phyloP scores from a whole-genome alignment of 2,329 filamentous ascomycete genomes.

The Fusarium sp. region DNA sequence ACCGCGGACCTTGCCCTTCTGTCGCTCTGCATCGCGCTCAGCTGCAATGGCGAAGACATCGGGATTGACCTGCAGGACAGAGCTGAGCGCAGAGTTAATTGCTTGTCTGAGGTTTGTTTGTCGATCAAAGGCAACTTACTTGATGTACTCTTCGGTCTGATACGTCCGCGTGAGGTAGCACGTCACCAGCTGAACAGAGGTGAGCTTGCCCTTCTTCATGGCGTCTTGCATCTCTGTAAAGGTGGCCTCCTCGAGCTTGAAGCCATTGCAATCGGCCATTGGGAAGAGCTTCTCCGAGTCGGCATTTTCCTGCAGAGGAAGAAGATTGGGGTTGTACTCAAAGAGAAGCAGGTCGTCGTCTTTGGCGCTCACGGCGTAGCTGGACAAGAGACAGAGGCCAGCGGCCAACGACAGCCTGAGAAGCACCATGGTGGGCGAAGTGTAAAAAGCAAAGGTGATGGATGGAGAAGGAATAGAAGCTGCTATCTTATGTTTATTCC shows the following conservation, averaged over 20 bases:
- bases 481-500: slow-evolving; percentile 21
- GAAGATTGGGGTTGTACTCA: slow-evolving; percentile 45
- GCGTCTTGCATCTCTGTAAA: slow-evolving; percentile 74
- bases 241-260: slow-evolving; percentile 74
- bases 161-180: slow-evolving; percentile 71
- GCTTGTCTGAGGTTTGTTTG: background rate
- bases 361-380: slow-evolving; percentile 27
- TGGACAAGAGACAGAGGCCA: slow-evolving; percentile 39
- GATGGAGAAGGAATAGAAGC: slow-evolving; percentile 8
- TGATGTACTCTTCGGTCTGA: slow-evolving; percentile 73
- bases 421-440: slow-evolving; percentile 35
- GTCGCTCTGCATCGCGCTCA: slow-evolving; percentile 69
- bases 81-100: slow-evolving; percentile 49
- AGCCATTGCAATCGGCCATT: slow-evolving; percentile 69
- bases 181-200: slow-evolving; percentile 65
- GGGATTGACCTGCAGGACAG: slow-evolving; percentile 74
- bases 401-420: slow-evolving; percentile 38
- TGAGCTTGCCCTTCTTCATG: slow-evolving; percentile 65
- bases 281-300: slow-evolving; percentile 62
- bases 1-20: slow-evolving; percentile 65
- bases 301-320: slow-evolving; percentile 53
- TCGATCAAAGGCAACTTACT: slow-evolving; percentile 54
- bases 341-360: slow-evolving; percentile 30
- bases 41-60: slow-evolving; percentile 72
- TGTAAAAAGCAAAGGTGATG: slow-evolving; percentile 1